A percentile compares a stretch with the other conserved stretches of the same genome.
These are phyloP conservation scores for Aschersonia sp. DNA, from an alignment of 2,329 filamentous ascomycete species.

Conservation along the genomic window DNA sequence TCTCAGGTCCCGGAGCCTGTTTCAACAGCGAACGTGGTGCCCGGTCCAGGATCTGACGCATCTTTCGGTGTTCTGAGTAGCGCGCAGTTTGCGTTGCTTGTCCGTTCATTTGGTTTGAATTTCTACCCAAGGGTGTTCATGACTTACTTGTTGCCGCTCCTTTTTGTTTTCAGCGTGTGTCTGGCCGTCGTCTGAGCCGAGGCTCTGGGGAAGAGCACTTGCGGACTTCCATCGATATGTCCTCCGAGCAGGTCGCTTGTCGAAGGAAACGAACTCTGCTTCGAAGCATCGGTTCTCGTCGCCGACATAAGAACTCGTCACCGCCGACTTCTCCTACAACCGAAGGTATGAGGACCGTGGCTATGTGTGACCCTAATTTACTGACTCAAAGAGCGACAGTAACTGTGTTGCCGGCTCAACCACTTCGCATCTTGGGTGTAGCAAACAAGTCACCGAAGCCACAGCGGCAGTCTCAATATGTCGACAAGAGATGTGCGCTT, in stretches of 20 bases:
- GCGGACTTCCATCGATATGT: constrained; percentile 8
- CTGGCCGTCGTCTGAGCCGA: constrained; percentile 1
- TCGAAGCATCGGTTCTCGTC: constrained; percentile 12
- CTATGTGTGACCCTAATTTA: background rate
- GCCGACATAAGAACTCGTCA: constrained; percentile 9
- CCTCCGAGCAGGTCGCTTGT: constrained; percentile 11
- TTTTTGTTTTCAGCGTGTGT: constrained; percentile 3
- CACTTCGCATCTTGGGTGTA: background rate
- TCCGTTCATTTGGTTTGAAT: constrained; percentile 2
- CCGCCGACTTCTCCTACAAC: constrained; percentile 7
- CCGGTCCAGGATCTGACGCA: background rate
- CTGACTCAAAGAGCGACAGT: background rate
- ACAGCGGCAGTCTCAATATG: background rate
- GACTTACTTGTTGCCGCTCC: constrained; percentile 1
- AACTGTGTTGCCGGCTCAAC: background rate
- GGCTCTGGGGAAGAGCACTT: background rate
- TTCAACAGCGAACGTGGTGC: constrained; percentile 1
- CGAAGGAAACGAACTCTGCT: constrained; percentile 17
- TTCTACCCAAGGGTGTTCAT: background rate
- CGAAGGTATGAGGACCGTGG: constrained; percentile 6
- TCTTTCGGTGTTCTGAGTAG: background rate
- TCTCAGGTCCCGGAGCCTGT: background rate
- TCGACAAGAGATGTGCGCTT: background rate
- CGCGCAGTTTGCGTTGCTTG: constrained; percentile 1
- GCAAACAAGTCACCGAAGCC: background rate